Evolutionary conservation across 1,284 basidiomycete genomes (phyloP).

Genomic region (Boletellus sp.): DNA sequence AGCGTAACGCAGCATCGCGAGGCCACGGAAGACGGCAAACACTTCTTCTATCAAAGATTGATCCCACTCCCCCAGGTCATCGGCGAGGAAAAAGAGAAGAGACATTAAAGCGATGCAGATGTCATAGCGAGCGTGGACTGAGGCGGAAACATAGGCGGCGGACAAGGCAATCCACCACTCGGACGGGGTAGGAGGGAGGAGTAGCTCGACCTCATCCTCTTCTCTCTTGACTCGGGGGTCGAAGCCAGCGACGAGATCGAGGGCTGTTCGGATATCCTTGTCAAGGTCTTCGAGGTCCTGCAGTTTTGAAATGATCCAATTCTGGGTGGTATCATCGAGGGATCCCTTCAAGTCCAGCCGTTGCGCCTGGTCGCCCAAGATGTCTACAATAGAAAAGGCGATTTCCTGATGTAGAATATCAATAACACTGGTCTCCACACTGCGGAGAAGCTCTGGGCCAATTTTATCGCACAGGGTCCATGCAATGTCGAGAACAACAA

Average conservation of each 20-base stretch:
- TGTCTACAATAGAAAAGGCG: slow-evolving; percentile 68
- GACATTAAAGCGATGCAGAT: slow-evolving; percentile 60
- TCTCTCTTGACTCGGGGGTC: slow-evolving; percentile 70
- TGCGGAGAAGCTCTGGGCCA: slow-evolving; percentile 51
- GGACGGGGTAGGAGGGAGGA: slow-evolving; percentile 50
- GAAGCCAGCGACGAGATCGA: slow-evolving; percentile 68
- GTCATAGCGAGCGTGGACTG: slow-evolving; percentile 70
- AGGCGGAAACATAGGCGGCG: slow-evolving; percentile 56
- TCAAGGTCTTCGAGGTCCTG: slow-evolving; percentile 55
- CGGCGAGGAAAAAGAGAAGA: slow-evolving; percentile 69
- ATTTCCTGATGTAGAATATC: slow-evolving; percentile 71
- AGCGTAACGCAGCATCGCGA: slow-evolving; percentile 62
- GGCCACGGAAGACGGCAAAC: slow-evolving; percentile 73
- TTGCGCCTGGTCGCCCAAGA: slow-evolving; percentile 61
- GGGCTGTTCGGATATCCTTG: slow-evolving; percentile 47
- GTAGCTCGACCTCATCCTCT: slow-evolving; percentile 59
- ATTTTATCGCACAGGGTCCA: slow-evolving; percentile 59
- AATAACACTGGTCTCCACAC: slow-evolving; percentile 54
- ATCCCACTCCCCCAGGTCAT: slow-evolving; percentile 59
- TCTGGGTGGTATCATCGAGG: slow-evolving; percentile 54
- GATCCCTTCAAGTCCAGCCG: slow-evolving; percentile 49
- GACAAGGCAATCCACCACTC: slow-evolving; percentile 61
- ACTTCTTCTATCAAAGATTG: slow-evolving; percentile 65
- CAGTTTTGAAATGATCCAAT: slow-evolving; percentile 59
- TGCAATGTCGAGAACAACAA: slow-evolving; percentile 52